Evolutionary conservation across 352 stramenopile species (phyloP).

Genomic region (Globisporangium spinosum): DNA sequence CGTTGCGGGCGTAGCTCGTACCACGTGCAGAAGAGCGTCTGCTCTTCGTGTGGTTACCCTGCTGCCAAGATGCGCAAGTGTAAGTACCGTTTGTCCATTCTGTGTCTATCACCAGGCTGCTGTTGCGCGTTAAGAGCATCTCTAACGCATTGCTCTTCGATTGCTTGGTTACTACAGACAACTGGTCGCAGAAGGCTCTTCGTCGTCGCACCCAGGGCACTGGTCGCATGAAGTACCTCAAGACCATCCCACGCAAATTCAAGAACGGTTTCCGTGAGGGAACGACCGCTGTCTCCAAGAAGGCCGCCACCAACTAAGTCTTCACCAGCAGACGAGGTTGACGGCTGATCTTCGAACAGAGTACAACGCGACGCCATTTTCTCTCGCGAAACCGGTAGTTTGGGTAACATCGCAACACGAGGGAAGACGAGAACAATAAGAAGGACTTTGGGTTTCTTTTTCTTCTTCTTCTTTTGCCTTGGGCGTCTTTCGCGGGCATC

Average conservation of each 20-base stretch:
- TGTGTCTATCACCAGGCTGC: neutral
- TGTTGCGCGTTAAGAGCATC: neutral
- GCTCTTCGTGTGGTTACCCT: conserved; percentile 98
- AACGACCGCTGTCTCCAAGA: conserved; percentile 82
- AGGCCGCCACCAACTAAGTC: conserved; percentile 88
- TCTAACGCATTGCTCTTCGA: conserved; percentile 5
- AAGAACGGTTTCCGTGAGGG: conserved; percentile 99
- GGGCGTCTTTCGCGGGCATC: conserved; percentile 13
- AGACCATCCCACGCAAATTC: conserved; percentile 97
- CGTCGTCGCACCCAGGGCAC: conserved; percentile 95
- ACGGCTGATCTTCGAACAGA: neutral
- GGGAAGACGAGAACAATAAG: conserved; percentile 15
- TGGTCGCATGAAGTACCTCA: conserved; percentile 98
- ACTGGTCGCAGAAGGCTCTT: conserved; percentile 98
- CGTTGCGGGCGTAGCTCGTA: conserved; percentile 98
- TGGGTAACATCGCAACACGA: conserved; percentile 26
- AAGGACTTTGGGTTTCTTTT: conserved; percentile 16
- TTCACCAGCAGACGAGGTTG: conserved; percentile 3
- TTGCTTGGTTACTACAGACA: conserved; percentile 48
- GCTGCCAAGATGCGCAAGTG: conserved; percentile 97
- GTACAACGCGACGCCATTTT: conserved; percentile 12
- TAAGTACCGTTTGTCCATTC: conserved; percentile 31
- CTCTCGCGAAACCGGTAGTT: conserved; percentile 21
- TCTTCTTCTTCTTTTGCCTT: conserved; percentile 23
- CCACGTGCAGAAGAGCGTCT: conserved; percentile 99